Evolutionary conservation across 2,329 filamentous ascomycete species (phyloP).

Genomic region (Aspergillus transmontanensis): DNA sequence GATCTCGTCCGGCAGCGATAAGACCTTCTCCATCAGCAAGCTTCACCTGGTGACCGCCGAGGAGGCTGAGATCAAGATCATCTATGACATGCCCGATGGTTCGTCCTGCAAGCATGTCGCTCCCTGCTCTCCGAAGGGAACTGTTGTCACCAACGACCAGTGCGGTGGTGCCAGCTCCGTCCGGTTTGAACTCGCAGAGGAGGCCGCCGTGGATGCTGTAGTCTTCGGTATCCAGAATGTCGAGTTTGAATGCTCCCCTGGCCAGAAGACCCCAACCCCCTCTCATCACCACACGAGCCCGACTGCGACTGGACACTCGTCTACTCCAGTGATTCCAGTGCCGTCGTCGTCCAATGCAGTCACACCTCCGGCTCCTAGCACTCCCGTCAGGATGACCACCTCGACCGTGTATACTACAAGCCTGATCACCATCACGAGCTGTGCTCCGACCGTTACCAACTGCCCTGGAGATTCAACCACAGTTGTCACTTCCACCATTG

Average conservation of each 20-base stretch:
- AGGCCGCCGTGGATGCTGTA: constrained; percentile 62
- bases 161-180: constrained; percentile 89
- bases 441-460: constrained; percentile 44
- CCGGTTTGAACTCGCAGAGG: constrained; percentile 65
- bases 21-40: constrained; percentile 73
- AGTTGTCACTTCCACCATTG: constrained; percentile 57
- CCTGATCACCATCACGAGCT: constrained; percentile 43
- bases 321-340: constrained; percentile 17
- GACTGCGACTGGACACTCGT: constrained; percentile 10
- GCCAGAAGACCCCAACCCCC: constrained; percentile 16
- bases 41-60: constrained; percentile 74
- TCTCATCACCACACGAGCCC: constrained; percentile 22
- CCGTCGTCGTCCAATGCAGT: constrained; percentile 19
- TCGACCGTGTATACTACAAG: constrained; percentile 43
- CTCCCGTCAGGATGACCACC: constrained; percentile 33
- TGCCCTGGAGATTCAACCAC: constrained; percentile 56
- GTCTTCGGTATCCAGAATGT: constrained; percentile 58
- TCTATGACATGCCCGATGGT: constrained; percentile 84
- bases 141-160: constrained; percentile 77
- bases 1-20: constrained; percentile 58
- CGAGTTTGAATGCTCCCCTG: constrained; percentile 32
- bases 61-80: constrained; percentile 79
- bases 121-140: constrained; percentile 68
- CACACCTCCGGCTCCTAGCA: constrained; percentile 18
- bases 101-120: constrained; percentile 77